phyloP scores from a whole-genome alignment of 2,329 filamentous ascomycete genomes.

The Lachnum nothofagi region DNA sequence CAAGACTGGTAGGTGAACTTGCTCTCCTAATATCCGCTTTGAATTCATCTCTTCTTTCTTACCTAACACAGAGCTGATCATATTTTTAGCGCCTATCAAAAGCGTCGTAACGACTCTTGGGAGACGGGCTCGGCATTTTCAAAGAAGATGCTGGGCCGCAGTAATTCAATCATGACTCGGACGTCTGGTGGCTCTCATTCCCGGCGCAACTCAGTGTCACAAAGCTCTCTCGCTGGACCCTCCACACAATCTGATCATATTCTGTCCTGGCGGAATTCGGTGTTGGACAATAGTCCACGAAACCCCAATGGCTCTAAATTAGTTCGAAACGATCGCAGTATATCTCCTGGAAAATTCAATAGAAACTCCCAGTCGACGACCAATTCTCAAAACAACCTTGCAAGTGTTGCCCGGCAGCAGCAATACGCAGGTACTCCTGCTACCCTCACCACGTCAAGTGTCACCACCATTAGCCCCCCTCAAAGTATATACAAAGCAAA shows the following conservation, averaged over 20 bases:
- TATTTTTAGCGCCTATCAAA: conserved; percentile 65
- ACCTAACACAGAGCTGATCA: no score
- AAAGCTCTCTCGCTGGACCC: conserved; percentile 27
- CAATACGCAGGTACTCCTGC: conserved; percentile 20
- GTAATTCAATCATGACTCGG: conserved; percentile 39
- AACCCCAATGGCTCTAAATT: conserved; percentile 39
- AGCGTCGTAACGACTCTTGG: conserved; percentile 71
- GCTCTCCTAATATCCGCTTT: neutral
- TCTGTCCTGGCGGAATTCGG: conserved; percentile 76
- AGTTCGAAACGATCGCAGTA: conserved; percentile 49
- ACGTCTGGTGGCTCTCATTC: conserved; percentile 41
- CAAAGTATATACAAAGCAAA: conserved; percentile 21
- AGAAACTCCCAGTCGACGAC: conserved; percentile 29
- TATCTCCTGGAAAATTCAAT: conserved; percentile 43
- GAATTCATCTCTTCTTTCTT: no score
- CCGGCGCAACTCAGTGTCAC: conserved; percentile 40
- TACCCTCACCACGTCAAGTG: conserved; percentile 21
- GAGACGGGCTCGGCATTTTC: conserved; percentile 74
- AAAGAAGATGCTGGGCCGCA: conserved; percentile 31
- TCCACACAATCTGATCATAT: conserved; percentile 62
- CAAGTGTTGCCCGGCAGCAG: conserved; percentile 28
- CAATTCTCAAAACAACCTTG: conserved; percentile 24
- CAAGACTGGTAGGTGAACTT: conserved; percentile 55
- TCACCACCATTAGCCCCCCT: conserved; percentile 27
- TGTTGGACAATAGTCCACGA: conserved; percentile 39